These are phyloP conservation scores for Sclerotinia spermophila DNA, from an alignment of 2,329 filamentous ascomycete genomes.

Conservation along the genomic window DNA sequence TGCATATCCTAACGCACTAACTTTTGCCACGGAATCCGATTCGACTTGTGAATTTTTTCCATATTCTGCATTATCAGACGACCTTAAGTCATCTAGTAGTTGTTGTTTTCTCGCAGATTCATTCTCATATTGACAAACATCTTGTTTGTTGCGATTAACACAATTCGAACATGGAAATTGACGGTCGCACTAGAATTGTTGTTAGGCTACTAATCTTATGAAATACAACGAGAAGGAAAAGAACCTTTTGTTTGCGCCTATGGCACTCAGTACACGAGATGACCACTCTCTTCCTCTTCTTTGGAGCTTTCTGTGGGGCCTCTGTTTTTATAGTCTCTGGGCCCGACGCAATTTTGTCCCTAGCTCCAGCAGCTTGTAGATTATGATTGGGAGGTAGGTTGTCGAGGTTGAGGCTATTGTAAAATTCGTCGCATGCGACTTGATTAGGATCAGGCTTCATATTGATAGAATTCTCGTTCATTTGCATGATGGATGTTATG, in stretches of 20 bases:
- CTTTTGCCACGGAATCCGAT: constrained; percentile 31
- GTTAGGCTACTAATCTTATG: constrained; percentile 20
- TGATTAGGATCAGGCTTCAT: constrained; percentile 3
- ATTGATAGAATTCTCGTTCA: constrained; percentile 43
- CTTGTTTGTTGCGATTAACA: constrained; percentile 52
- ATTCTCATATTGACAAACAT: constrained; percentile 55
- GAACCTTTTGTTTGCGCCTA: constrained; percentile 49
- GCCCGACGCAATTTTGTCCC: background rate
- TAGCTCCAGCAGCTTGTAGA: constrained; percentile 9
- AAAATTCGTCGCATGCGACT: constrained; percentile 9
- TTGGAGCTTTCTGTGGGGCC: constrained; percentile 28
- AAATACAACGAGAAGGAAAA: background rate
- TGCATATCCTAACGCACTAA: constrained; percentile 49
- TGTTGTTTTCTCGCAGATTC: constrained; percentile 35
- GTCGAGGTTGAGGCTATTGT: constrained; percentile 11
- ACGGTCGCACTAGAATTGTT: constrained; percentile 50
- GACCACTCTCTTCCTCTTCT: constrained; percentile 57
- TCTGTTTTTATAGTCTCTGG: background rate
- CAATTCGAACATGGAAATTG: constrained; percentile 59
- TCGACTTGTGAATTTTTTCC: constrained; percentile 28
- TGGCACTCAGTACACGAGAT: constrained; percentile 64
- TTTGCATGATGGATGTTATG: constrained; percentile 55
- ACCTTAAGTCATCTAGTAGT: constrained; percentile 30
- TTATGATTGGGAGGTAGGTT: constrained; percentile 15
- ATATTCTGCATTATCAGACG: constrained; percentile 23